Conservation (phyloP, 2,329 filamentous ascomycete genomes). For the Daldinia sp. region DNA sequence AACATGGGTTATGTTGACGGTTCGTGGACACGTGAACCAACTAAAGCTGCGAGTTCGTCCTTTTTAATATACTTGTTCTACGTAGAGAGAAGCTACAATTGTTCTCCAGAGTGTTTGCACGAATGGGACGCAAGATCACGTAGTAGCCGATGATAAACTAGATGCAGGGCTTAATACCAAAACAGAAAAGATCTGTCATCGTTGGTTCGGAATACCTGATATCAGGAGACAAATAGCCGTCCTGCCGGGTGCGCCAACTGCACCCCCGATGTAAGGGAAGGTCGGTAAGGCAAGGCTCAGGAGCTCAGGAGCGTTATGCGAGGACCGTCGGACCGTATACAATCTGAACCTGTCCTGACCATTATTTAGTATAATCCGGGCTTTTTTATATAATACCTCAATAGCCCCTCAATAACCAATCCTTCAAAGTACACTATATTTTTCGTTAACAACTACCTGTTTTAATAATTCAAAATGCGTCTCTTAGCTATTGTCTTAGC, state of each 20-base stretch:
- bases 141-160: conserved; percentile 8
- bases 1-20: conserved; percentile 21
- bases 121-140: conserved; percentile 26
- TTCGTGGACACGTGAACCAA: conserved; percentile 21
- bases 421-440: not conserved
- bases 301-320: not conserved
- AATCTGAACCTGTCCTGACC: not conserved
- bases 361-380: not conserved
- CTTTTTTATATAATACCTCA: not conserved
- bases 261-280: conserved; percentile 1
- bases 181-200: conserved; percentile 25
- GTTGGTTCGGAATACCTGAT: conserved; percentile 7
- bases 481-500: conserved; percentile 27
- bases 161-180: not conserved
- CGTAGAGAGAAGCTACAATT: not conserved
- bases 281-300: conserved; percentile 9
- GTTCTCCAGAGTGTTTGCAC: conserved; percentile 18
- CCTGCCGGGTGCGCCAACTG: conserved; percentile 16
- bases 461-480: conserved; percentile 25
- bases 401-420: not conserved
- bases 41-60: conserved; percentile 10
- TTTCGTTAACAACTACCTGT: not conserved
- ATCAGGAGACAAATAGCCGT: conserved; percentile 13
- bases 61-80: conserved; percentile 18
- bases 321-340: conserved; percentile 7